phyloP scores from a whole-genome alignment of 2,329 filamentous ascomycete genomes.

The Ophiostoma sp. region DNA sequence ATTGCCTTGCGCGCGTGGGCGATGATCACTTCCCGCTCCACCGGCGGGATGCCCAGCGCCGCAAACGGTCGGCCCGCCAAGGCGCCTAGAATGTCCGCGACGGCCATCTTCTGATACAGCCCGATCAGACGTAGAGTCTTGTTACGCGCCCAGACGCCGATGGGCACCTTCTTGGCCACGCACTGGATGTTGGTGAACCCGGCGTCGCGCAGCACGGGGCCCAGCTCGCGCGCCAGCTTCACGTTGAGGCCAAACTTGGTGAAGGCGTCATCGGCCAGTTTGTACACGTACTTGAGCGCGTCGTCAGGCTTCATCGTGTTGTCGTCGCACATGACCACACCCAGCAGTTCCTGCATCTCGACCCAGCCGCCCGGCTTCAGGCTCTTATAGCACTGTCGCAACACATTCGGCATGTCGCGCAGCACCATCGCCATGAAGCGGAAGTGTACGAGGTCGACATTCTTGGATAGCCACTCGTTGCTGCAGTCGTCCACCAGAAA shows the following conservation, averaged over 20 bases:
- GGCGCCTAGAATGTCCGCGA: conserved; percentile 36
- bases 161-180: conserved; percentile 40
- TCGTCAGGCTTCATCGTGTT: conserved; percentile 39
- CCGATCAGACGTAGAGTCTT: conserved; percentile 38
- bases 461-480: conserved; percentile 48
- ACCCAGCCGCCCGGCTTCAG: conserved; percentile 47
- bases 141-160: conserved; percentile 42
- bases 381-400: conserved; percentile 28
- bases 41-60: conserved; percentile 33
- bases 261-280: conserved; percentile 30
- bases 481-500: conserved; percentile 37
- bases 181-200: conserved; percentile 41
- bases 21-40: conserved; percentile 32
- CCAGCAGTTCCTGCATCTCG: conserved; percentile 43
- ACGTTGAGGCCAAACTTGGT: conserved; percentile 36
- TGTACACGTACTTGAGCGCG: conserved; percentile 33
- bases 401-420: background rate
- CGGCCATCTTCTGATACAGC: conserved; percentile 37
- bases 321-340: conserved; percentile 40
- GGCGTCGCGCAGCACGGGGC: conserved; percentile 34
- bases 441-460: conserved; percentile 56
- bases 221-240: conserved; percentile 34
- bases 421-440: conserved; percentile 51
- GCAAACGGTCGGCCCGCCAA: conserved; percentile 41
- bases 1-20: conserved; percentile 34